A percentile compares a stretch with the other conserved stretches of the same genome.
Conservation (phyloP, 805 yeast genomes). For the Zygosaccharomyces rouxii region DNA sequence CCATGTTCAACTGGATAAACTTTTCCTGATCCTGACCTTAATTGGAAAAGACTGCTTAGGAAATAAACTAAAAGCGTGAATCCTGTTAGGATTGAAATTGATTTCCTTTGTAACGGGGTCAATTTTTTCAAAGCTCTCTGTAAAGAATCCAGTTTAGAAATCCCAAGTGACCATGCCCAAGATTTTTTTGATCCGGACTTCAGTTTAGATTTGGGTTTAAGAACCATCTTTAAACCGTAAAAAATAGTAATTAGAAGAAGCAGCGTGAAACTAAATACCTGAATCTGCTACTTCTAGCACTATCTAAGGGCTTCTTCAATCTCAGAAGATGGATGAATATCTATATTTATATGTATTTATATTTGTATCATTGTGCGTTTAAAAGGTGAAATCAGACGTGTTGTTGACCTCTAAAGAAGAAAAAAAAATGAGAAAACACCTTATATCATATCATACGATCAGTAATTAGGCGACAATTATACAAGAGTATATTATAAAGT, state of each 20-base stretch:
- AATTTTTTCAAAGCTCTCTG: neutral
- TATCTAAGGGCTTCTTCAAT: neutral
- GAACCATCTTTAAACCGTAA: constrained; percentile 24
- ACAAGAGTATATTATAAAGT: too few relatives aligned
- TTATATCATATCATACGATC: neutral
- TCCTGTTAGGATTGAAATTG: constrained; percentile 8
- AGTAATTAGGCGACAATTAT: too few relatives aligned
- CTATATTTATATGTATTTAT: neutral
- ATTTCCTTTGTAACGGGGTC: constrained; percentile 4
- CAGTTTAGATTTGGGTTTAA: constrained; percentile 29
- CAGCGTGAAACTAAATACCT: constrained; percentile 5
- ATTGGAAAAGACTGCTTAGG: constrained; percentile 18
- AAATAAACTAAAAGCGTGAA: constrained; percentile 17
- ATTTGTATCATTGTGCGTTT: neutral
- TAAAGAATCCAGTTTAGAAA: neutral
- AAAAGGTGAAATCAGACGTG: neutral
- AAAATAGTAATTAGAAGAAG: constrained; percentile 19
- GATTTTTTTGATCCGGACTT: constrained; percentile 13
- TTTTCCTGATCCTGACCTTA: constrained; percentile 10
- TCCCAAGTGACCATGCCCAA: constrained; percentile 7
- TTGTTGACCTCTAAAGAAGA: constrained; percentile 1
- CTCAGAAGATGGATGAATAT: neutral
- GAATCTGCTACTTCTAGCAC: neutral
- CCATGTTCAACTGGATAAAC: constrained; percentile 40
- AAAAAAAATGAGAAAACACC: neutral